These are phyloP conservation scores for Knufia fluminis DNA, from an alignment of 2,329 filamentous ascomycete species.

Conservation along the genomic window DNA sequence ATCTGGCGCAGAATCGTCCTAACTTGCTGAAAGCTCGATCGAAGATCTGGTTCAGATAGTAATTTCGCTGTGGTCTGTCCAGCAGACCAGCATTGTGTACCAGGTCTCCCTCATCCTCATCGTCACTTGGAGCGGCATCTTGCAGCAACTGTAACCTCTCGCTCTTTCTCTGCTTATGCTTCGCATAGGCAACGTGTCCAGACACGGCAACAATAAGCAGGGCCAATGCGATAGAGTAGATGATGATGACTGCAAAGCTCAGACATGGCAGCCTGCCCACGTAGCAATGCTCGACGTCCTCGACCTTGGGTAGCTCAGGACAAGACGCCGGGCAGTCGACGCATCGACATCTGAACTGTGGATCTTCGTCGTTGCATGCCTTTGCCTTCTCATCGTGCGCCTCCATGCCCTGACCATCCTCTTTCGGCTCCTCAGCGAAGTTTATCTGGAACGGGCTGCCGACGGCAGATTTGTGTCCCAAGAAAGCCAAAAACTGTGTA, in stretches of 20 bases:
- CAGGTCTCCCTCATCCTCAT: slow-evolving; percentile 86
- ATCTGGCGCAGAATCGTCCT: slow-evolving; percentile 70
- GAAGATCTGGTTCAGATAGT: slow-evolving; percentile 73
- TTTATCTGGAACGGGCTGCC: slow-evolving; percentile 99
- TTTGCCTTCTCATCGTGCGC: slow-evolving; percentile 64
- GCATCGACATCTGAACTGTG: slow-evolving; percentile 80
- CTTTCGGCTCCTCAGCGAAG: slow-evolving; percentile 54
- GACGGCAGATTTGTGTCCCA: slow-evolving; percentile 77
- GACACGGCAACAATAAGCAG: slow-evolving; percentile 57
- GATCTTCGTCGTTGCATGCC: slow-evolving; percentile 81
- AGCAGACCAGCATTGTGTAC: slow-evolving; percentile 67
- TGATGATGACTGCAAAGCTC: slow-evolving; percentile 82
- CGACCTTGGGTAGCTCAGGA: slow-evolving; percentile 68
- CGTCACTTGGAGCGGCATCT: slow-evolving; percentile 73
- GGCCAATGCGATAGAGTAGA: slow-evolving; percentile 68
- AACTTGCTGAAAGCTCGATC: slow-evolving; percentile 72
- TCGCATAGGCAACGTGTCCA: slow-evolving; percentile 67
- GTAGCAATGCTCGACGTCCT: slow-evolving; percentile 60
- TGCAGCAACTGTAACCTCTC: slow-evolving; percentile 81
- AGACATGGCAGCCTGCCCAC: slow-evolving; percentile 86
- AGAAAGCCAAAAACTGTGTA: slow-evolving; percentile 74
- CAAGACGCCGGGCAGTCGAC: slow-evolving; percentile 86
- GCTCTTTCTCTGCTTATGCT: slow-evolving; percentile 62
- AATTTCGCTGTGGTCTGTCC: slow-evolving; percentile 68
- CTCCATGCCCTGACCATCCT: slow-evolving; percentile 57